A percentile compares a stretch with the other conserved stretches of the same genome.
These are phyloP conservation scores for Phaeosphaeriaceae sp. DNA, from an alignment of 2,329 filamentous ascomycete genomes.

Conservation along the genomic window DNA sequence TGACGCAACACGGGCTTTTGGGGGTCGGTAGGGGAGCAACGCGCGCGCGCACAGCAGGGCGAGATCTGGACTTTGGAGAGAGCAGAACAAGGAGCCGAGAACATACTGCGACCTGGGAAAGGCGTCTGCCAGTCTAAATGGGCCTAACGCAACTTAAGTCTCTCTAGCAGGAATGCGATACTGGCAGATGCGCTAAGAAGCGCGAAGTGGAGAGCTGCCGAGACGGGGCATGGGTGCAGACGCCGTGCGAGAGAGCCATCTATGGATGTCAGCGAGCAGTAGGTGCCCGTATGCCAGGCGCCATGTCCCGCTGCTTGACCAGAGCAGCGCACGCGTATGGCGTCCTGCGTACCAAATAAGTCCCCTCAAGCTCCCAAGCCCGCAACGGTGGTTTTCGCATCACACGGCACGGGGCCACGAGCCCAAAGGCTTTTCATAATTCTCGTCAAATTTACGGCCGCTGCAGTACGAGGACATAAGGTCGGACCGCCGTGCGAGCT, in stretches of 20 bases:
- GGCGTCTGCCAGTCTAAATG: constrained; percentile 33
- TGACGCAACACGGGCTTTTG: constrained; percentile 33
- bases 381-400: not conserved
- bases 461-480: not conserved
- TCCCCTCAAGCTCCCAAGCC: not conserved
- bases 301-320: not conserved
- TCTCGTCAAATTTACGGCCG: constrained; percentile 2
- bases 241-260: too few relatives aligned
- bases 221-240: constrained; percentile 4
- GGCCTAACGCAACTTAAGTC: constrained; percentile 36
- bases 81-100: constrained; percentile 34
- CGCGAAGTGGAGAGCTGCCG: constrained; percentile 24
- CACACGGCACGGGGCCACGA: not conserved
- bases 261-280: too few relatives aligned
- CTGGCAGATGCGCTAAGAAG: constrained; percentile 1
- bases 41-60: constrained; percentile 25
- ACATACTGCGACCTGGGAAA: constrained; percentile 29
- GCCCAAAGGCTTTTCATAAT: not conserved
- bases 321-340: not conserved
- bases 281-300: too few relatives aligned
- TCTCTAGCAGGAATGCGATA: constrained; percentile 31
- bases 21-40: constrained; percentile 22
- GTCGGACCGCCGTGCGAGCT: not conserved
- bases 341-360: not conserved
- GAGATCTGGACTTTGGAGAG: constrained; percentile 34